phyloP scores from a whole-genome alignment of 2,329 filamentous ascomycete species.

The Phaeophleospora eucalypticola region DNA sequence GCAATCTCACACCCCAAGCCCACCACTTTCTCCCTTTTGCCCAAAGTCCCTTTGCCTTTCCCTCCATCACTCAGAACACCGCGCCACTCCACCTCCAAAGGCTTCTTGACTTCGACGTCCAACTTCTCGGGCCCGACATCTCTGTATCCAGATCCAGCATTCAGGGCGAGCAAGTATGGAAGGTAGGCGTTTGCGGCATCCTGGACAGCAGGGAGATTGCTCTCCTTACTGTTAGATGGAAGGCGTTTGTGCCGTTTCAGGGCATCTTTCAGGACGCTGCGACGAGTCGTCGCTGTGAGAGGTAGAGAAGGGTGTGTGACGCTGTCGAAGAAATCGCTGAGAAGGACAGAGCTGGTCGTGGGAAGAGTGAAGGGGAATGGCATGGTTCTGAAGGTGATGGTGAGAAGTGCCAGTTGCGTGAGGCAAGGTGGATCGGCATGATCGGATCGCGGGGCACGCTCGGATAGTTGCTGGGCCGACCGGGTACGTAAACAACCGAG shows the following conservation, averaged over 20 bases:
- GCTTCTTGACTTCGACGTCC: slow-evolving; percentile 62
- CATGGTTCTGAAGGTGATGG: slow-evolving; percentile 52
- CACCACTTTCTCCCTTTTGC: slow-evolving; percentile 65
- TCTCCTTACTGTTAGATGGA: slow-evolving; percentile 63
- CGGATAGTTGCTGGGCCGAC: too few species aligned
- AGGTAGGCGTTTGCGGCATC: slow-evolving; percentile 71
- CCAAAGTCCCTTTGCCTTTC: too few species aligned
- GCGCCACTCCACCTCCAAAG: slow-evolving; percentile 74
- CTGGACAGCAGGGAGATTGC: slow-evolving; percentile 67
- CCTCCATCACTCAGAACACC: slow-evolving; percentile 64
- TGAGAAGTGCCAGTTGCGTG: background rate
- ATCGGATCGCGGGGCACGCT: too few species aligned
- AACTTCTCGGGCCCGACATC: slow-evolving; percentile 57
- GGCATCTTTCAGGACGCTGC: slow-evolving; percentile 74
- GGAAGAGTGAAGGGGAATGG: slow-evolving; percentile 85
- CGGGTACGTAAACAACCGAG: too few species aligned
- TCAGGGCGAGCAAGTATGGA: slow-evolving; percentile 75
- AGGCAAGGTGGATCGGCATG: background rate
- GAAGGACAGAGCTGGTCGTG: slow-evolving; percentile 82
- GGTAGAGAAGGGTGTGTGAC: slow-evolving; percentile 86
- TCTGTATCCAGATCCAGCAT: slow-evolving; percentile 57
- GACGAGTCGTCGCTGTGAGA: slow-evolving; percentile 73
- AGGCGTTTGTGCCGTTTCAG: slow-evolving; percentile 89
- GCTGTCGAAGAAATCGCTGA: slow-evolving; percentile 71
- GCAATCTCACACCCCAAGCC: slow-evolving; percentile 79